phyloP scores from a whole-genome alignment of 371 early-diverging fungal species.

The Zancudomyces culisetae region DNA sequence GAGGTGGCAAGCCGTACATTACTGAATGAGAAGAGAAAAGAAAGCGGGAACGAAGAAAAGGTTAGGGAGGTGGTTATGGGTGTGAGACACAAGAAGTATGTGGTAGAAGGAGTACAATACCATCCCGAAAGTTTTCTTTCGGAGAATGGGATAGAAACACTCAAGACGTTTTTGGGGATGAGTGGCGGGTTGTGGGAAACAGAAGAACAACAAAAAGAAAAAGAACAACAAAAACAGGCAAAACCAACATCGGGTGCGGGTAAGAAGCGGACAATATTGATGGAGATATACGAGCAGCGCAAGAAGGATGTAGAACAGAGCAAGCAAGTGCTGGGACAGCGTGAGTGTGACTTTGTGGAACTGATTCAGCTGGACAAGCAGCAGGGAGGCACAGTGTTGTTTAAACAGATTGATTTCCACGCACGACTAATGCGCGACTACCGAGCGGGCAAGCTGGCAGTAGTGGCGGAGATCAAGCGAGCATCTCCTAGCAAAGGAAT shows the following conservation, averaged over 20 bases:
- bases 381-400: slow-evolving; percentile 27
- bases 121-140: slow-evolving; percentile 92
- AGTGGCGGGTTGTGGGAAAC: slow-evolving; percentile 72
- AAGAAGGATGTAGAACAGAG: slow-evolving; percentile 52
- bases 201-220: slow-evolving; percentile 17
- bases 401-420: slow-evolving; percentile 63
- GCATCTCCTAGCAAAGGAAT: slow-evolving; percentile 92
- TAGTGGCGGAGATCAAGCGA: slow-evolving; percentile 92
- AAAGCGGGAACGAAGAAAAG: slow-evolving; percentile 43
- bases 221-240: slow-evolving; percentile 10
- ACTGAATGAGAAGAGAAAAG: no score
- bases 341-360: slow-evolving; percentile 37
- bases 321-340: slow-evolving; percentile 51
- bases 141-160: slow-evolving; percentile 67
- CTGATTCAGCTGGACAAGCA: slow-evolving; percentile 44
- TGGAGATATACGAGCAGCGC: slow-evolving; percentile 41
- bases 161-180: slow-evolving; percentile 71
- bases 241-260: no score
- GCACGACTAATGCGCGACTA: slow-evolving; percentile 33
- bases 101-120: slow-evolving; percentile 90
- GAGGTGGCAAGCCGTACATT: slow-evolving; percentile 73
- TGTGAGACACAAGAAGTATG: slow-evolving; percentile 66
- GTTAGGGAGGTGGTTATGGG: slow-evolving; percentile 93
- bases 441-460: slow-evolving; percentile 29
- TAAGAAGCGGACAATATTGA: slow-evolving; percentile 11